A percentile compares a stretch with the other conserved stretches of the same genome.
Conservation (phyloP, 2,329 filamentous ascomycete genomes). For the Hypoxylon sp. region DNA sequence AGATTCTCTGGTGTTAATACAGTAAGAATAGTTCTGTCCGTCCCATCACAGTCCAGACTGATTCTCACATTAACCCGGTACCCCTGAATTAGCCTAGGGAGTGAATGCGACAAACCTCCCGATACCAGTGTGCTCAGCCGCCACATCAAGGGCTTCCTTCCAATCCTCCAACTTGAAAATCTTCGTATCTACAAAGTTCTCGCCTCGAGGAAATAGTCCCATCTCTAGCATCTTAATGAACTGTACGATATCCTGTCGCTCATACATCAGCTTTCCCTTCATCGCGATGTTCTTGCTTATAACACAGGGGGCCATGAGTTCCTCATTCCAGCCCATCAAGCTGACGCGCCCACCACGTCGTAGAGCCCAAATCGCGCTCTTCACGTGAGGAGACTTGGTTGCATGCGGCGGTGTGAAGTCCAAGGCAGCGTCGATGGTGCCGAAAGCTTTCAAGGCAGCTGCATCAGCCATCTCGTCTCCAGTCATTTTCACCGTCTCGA, state of each 20-base stretch:
- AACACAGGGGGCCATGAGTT: constrained; percentile 49
- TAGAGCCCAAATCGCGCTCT: constrained; percentile 53
- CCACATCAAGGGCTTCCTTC: constrained; percentile 41
- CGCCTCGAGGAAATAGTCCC: constrained; percentile 47
- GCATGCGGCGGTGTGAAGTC: constrained; percentile 61
- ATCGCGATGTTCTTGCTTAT: constrained; percentile 39
- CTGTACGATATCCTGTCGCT: constrained; percentile 53
- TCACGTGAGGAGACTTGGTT: constrained; percentile 56
- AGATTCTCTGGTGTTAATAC: background rate
- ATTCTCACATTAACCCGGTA: background rate
- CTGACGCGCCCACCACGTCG: constrained; percentile 53
- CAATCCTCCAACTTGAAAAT: constrained; percentile 42
- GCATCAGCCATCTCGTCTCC: constrained; percentile 57
- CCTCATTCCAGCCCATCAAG: constrained; percentile 51
- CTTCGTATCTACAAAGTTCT: constrained; percentile 40
- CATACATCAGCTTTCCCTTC: constrained; percentile 61
- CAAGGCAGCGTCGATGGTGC: constrained; percentile 57
- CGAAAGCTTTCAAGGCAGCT: constrained; percentile 43
- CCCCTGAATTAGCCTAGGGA: constrained; percentile 10
- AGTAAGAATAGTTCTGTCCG: background rate
- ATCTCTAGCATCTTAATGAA: constrained; percentile 60
- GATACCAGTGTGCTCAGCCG: constrained; percentile 37
- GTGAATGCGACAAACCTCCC: constrained; percentile 40
- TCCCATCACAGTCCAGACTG: background rate
- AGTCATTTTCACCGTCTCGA: constrained; percentile 58